Base-by-base conservation (phyloP, 352 stramenopile species). In the Pythium folliculosum region DNA sequence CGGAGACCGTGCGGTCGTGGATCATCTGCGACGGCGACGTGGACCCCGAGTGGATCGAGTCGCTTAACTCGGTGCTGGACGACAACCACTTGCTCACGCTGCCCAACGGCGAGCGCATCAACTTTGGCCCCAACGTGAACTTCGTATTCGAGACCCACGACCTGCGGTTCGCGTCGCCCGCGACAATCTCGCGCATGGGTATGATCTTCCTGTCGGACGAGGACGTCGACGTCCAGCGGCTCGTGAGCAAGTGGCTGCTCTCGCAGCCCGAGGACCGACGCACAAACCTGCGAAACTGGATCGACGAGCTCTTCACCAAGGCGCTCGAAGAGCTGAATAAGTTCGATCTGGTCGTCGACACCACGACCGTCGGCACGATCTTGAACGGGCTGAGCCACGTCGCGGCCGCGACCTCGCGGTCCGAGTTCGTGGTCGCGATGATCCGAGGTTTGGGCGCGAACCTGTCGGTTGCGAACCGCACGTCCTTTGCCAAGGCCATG, bases 91-190 rank as follows among this genome's bases (percentile, higher is more conserved):
- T 99, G 27, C 81, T 99, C 10, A 99, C 96, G 12, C 70, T 99
- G 47, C 96, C 96, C 2, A 99, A 98, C 56, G 96, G 96, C 40
- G 96, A 99, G 62, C 88, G 96, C 22, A 99, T 99, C 65, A 95
- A 86, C 73, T 98, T 99, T 64, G 92, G 91, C 0, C 70, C 80
- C 0, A 99, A 99, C 71, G 89, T 99, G 35, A 99, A 99, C 67
- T 98, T 99, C 62, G 71, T 98, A 1, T 99, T 99, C 57, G 96
- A 99, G 73, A 98, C 94, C 17, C 91, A 98, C 60, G 93, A 99
- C 66, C 70, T 99, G 8, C 76, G 79, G 0, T 98, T 98, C 56
- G 96, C 96, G 10, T 98, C 94, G 4, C 96, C 96, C 0, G 96
- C 96, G n/a, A 99, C 96, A 1, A 96, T 99, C 47, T 98, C 92